A percentile compares a stretch with the other conserved stretches of the same genome.
Conservation (phyloP, 345 rosid species). For the Salix brachista region DNA sequence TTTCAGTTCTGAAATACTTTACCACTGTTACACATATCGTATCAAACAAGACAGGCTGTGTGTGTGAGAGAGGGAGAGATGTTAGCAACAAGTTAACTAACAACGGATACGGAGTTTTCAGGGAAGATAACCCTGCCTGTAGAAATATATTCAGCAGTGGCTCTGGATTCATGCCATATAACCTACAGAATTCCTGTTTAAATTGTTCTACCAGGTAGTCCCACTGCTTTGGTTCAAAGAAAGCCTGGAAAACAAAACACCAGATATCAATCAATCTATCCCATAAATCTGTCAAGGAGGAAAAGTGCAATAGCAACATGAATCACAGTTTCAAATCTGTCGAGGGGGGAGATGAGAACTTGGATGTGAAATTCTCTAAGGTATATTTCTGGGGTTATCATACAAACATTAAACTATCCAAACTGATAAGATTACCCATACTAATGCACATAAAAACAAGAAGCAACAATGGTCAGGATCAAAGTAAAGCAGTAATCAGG, state of each 20-base stretch:
- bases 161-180: slow-evolving; percentile 89
- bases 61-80: background rate
- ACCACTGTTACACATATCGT: background rate
- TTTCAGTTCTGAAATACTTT: background rate
- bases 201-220: slow-evolving; percentile 82
- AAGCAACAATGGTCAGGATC: background rate
- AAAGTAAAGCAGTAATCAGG: background rate
- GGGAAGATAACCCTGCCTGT: slow-evolving; percentile 93
- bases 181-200: slow-evolving; percentile 84
- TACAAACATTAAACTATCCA: background rate
- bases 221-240: slow-evolving; percentile 92
- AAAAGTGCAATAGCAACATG: background rate
- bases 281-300: background rate
- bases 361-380: background rate
- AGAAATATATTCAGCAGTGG: slow-evolving; percentile 84
- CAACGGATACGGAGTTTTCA: slow-evolving; percentile 91
- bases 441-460: background rate
- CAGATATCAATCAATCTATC: slow-evolving; percentile 1
- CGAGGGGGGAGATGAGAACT: too few species aligned
- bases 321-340: background rate
- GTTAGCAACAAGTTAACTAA: slow-evolving; percentile 1
- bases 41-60: background rate
- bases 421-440: background rate
- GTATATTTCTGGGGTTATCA: background rate
- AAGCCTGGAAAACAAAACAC: slow-evolving; percentile 44